A percentile compares a stretch with the other conserved stretches of the same genome.
phyloP scores from a whole-genome alignment of 768 basidiomycete species.

The Exidia glandulosa region DNA sequence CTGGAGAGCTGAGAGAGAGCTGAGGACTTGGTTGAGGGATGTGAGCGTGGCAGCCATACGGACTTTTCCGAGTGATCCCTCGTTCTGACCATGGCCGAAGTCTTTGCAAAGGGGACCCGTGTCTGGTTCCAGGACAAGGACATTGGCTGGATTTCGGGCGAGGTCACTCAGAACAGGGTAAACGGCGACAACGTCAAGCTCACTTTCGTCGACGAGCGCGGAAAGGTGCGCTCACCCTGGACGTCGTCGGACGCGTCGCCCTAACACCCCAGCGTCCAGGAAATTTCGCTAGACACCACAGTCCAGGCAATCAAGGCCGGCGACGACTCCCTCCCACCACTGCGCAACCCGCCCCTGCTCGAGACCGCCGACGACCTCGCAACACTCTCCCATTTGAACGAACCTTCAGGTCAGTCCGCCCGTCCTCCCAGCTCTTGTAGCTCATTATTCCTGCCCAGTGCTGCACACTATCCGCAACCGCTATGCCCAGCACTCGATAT shows the following conservation, averaged over 20 bases:
- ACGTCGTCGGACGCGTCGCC: constrained; percentile 5
- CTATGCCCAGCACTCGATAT: constrained; percentile 94
- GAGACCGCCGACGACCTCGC: constrained; percentile 98
- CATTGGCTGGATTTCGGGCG: constrained; percentile 86
- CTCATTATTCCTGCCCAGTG: constrained; percentile 36
- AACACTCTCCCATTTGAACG: constrained; percentile 94
- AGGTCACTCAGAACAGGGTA: constrained; percentile 56
- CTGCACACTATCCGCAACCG: constrained; percentile 95
- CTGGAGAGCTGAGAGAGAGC: constrained; percentile 64
- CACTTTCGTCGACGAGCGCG: constrained; percentile 80
- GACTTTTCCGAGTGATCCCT: too few species aligned
- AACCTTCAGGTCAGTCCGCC: constrained; percentile 70
- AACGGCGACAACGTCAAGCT: constrained; percentile 71
- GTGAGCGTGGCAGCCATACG: constrained; percentile 30
- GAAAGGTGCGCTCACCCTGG: constrained; percentile 50
- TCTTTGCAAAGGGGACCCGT: constrained; percentile 12
- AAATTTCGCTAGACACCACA: constrained; percentile 68
- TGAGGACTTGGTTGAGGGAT: constrained; percentile 56
- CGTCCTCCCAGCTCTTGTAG: background rate
- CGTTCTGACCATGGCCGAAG: constrained; percentile 8
- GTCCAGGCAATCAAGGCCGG: constrained; percentile 70
- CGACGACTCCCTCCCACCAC: constrained; percentile 73
- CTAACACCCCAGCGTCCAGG: constrained; percentile 31
- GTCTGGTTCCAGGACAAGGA: constrained; percentile 82
- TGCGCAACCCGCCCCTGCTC: constrained; percentile 91